phyloP scores from a whole-genome alignment of 257 asterid genomes.

The Solanum acaule region DNA sequence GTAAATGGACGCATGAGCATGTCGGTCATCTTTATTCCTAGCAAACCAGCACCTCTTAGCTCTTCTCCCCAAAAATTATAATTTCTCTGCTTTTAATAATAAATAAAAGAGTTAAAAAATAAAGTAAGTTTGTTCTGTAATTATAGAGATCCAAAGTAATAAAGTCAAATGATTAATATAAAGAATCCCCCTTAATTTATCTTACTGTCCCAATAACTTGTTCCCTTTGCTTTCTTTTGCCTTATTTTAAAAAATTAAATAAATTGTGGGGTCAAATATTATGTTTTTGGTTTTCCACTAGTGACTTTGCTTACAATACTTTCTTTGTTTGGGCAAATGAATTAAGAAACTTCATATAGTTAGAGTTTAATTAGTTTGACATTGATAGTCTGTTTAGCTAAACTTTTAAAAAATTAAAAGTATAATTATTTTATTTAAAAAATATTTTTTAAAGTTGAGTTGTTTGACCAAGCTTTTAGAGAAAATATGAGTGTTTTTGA shows the following conservation, averaged over 20 bases:
- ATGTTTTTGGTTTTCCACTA: not conserved
- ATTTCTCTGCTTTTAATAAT: not conserved
- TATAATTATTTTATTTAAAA: too few relatives aligned
- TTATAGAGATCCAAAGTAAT: not conserved
- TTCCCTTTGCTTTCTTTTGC: not conserved
- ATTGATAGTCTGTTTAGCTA: not conserved
- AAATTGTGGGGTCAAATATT: not conserved
- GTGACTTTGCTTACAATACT: not conserved
- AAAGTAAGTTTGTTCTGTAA: not conserved
- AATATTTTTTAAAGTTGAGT: not conserved
- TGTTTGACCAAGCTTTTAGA: not conserved
- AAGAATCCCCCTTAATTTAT: conserved; percentile 1
- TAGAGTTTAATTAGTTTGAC: not conserved
- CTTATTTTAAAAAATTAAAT: not conserved
- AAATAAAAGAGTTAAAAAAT: not conserved
- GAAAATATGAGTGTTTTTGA: not conserved
- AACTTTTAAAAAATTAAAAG: not conserved
- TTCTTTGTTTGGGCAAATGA: not conserved
- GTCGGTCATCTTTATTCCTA: not conserved
- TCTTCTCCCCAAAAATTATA: not conserved
- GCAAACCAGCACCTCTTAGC: not conserved
- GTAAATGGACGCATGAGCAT: not conserved
- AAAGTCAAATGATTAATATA: not conserved
- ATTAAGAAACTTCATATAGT: not conserved
- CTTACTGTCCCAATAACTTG: not conserved